phyloP scores from a whole-genome alignment of 2,329 filamentous ascomycete species.

The Alternaria panax region DNA sequence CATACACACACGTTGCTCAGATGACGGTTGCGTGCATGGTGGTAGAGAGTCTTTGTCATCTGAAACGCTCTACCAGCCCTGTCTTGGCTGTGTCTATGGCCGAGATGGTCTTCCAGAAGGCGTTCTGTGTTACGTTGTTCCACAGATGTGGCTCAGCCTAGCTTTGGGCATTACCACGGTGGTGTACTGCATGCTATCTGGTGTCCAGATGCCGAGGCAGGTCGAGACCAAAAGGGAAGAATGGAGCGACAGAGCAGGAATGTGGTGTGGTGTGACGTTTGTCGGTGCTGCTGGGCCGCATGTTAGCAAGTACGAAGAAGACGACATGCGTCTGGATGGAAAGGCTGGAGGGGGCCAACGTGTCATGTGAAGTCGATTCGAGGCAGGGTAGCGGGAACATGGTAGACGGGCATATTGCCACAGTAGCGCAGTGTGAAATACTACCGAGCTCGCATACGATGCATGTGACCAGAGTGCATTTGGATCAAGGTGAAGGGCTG shows the following conservation, averaged over 20 bases:
- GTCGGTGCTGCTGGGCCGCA: conserved; percentile 14
- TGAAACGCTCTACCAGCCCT: conserved; percentile 35
- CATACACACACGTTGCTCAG: conserved; percentile 6
- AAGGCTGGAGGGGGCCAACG: no score
- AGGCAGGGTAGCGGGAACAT: no score
- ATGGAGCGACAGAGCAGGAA: conserved; percentile 24
- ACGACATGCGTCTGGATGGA: no score
- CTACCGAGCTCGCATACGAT: no score
- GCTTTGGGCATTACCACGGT: background rate
- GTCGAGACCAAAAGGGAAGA: conserved; percentile 27
- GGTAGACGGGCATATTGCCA: background rate
- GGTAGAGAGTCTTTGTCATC: conserved; percentile 7
- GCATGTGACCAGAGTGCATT: background rate
- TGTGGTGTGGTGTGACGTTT: conserved; percentile 15
- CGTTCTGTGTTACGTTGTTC: conserved; percentile 37
- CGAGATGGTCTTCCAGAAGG: conserved; percentile 26
- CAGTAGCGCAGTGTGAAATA: background rate
- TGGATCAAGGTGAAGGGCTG: no score
- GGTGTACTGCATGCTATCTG: conserved; percentile 4
- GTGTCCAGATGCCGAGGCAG: conserved; percentile 17
- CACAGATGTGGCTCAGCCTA: conserved; percentile 28
- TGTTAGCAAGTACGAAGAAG: no score
- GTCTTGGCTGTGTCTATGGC: conserved; percentile 1
- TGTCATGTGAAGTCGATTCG: no score
- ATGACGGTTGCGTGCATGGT: conserved; percentile 17